Evolutionary conservation across 495 filamentous ascomycete genomes (phyloP).

Genomic region (Xylaria intraflava): DNA sequence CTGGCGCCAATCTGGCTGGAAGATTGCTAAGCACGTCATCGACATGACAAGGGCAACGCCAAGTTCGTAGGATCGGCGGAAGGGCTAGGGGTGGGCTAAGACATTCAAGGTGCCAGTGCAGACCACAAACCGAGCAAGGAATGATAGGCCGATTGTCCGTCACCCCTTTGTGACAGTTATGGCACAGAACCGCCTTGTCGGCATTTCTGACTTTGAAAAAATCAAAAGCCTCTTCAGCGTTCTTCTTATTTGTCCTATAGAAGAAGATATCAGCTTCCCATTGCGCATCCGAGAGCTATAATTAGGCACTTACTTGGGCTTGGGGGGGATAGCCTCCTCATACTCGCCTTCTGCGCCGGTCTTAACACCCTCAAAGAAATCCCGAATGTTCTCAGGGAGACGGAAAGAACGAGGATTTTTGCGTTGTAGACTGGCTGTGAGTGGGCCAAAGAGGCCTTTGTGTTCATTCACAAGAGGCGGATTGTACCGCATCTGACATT

Average conservation of each 20-base stretch:
- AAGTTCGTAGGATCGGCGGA: conserved; percentile 64
- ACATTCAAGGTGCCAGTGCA: conserved; percentile 88
- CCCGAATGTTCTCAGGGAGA: conserved; percentile 59
- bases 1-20: conserved; percentile 38
- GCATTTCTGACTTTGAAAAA: conserved; percentile 57
- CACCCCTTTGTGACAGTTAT: conserved; percentile 56
- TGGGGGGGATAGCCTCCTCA: conserved; percentile 49
- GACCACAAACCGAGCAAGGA: conserved; percentile 72
- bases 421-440: conserved; percentile 54
- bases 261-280: conserved; percentile 17
- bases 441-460: conserved; percentile 46
- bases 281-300: not conserved
- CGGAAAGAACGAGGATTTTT: conserved; percentile 66
- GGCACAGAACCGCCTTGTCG: conserved; percentile 69
- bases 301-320: conserved; percentile 29
- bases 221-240: conserved; percentile 59
- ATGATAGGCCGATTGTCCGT: conserved; percentile 57
- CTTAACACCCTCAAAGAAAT: conserved; percentile 66
- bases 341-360: conserved; percentile 75
- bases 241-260: conserved; percentile 42
- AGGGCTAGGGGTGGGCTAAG: conserved; percentile 74
- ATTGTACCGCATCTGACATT: conserved; percentile 47
- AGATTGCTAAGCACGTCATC: conserved; percentile 47
- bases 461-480: conserved; percentile 33
- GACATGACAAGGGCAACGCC: conserved; percentile 85